Evolutionary conservation across 306 rosid genomes (phyloP), one percentile per base, ranked within the genome.

Genomic region (Lathyrus aphaca): DNA sequence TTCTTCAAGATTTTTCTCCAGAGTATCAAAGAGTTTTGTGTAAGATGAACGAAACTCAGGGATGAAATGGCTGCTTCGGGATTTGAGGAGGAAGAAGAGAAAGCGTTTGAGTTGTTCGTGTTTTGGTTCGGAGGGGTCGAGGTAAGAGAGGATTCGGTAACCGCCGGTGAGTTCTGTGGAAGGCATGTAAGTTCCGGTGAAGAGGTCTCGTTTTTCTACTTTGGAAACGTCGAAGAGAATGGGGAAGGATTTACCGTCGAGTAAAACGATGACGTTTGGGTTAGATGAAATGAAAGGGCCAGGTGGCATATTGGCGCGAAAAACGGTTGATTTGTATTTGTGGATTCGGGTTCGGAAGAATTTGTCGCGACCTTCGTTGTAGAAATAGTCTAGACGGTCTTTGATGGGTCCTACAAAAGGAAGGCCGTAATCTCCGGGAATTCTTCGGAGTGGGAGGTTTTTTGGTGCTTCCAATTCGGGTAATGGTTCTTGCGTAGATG

Each of bases 131-230:
- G 97, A 74, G 0, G 99, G 99, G 74, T 94, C 99, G 3, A 94
- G 87, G 60, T 94, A 94, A 4, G 99, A 88, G n/a, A 94, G 91
- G 18, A 79, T 64, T 7, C 99, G 60, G 88, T 91, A 80, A 3
- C 99, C 97, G 10, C 97, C 97, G 58, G 99, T 94, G 85, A 94
- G 88, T 1, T 94, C 85, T 0, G 85, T 53, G 9, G 88, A 84
- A 0, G 99, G 99, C 91, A 91, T 84, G 83, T 16, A 94, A 23
- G 97, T 94, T 0, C 99, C 99, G 7, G 97, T 91, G 68, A 94
- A 94, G 30, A 94, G 68, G 56, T 94, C 88, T 1, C 74, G 85
- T 72, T 94, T 94, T 21, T 88, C 99, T 3, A 94, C 97, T 66
- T 88, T 87, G 12, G 82, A 46, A 8, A 66, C 60, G 67, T 94